Evolutionary conservation across 805 yeast species (phyloP), one percentile per base, ranked within the genome.

Genomic region (Zygoascus flipseniorum): DNA sequence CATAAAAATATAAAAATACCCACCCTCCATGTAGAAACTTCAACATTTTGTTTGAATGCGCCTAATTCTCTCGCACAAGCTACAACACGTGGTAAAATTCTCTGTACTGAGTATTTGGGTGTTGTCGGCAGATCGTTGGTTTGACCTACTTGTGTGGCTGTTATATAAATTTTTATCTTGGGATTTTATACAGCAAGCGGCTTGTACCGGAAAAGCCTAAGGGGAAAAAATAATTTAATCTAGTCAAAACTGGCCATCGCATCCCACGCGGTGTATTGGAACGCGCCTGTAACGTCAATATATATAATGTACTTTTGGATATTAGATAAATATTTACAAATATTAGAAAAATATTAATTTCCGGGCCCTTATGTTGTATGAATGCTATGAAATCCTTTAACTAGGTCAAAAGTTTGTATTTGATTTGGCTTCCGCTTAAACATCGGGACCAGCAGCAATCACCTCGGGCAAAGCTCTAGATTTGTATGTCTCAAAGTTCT

Each of bases 391-490:
- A 35, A 35, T 35, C 9, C 39, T 35, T 35, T 35, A 5, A 23
- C 28, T 35, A 35, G 16, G 8, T 35, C 39, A 35, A 35, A 5
- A 35, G 39, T 35, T n/a, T 11, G 16, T 35, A 10, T n/a, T 35
- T 10, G 16, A 3, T 35, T 35, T 3, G 39, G 16, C 13, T 13
- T 13, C 39, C 13, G 44, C 9, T 42, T 69, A 76, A 55, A 76
- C 63, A 59, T 70, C 76, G 61, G 98, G 99, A 57, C 97, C 99
- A 62, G 97, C 98, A 65, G 93, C 87, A 65, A 85, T 74, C 52
- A 92, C 97, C 69, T 89, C 97, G 28, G 76, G 64, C 39, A 96
- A 86, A 59, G 96, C 89, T 65, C 81, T 86, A 65, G 82, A 80
- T 65, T 87, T 73, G 75, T 92, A 92, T 68, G 81, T 89, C 67